Base-by-base conservation (phyloP, 176 grass and related monocot species). In the Eleusine coracana region DNA sequence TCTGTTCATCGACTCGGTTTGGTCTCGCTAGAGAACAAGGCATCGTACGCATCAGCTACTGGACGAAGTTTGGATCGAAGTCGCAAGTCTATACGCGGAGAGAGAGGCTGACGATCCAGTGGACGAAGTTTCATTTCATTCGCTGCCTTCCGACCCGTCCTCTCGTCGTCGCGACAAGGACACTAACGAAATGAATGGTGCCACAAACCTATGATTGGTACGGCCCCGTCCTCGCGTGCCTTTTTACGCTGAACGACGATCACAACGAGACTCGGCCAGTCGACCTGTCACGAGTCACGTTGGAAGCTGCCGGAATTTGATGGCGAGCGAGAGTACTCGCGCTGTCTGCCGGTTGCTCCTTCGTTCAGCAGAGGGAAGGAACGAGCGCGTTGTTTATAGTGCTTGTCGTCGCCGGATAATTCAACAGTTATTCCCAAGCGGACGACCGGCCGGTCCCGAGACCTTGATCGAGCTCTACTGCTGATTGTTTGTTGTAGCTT, bases 11-110 rank as follows among this genome's bases (percentile, higher is more conserved):
- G 1, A 66, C 62, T 36, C 62, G 62, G 62, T 66, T 66, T 40
- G 36, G 36, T 68, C 66, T 40, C 36, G 36, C 66, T 21, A 40
- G 17, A 18, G 16, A 40, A 68, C 66, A 68, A 68, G 34, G 66
- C 36, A 21, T 10, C 36, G 65, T 39, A 17, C 15, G 10, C 27
- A 34, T 7, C 28, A 31, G 27, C 1, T 65, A 29, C 8, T 46
- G 44, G n/a, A n/a, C n/a, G n/a, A n/a, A n/a, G n/a, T n/a, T n/a
- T n/a, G n/a, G n/a, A n/a, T n/a, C n/a, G 5, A 66, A 66, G 29
- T 36, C 36, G 36, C 10, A 37, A 63, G 55, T 73, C 80, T 62
- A 36, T 55, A 82, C 68, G 80, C 80, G 80, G 44, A 45, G 55
- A 6, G 79, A 81, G 79, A 44, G 55, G 56, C 66, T 13, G 65